Evolutionary conservation across 2,329 filamentous ascomycete genomes (phyloP).

Genomic region (Exserohilum rostratum): DNA sequence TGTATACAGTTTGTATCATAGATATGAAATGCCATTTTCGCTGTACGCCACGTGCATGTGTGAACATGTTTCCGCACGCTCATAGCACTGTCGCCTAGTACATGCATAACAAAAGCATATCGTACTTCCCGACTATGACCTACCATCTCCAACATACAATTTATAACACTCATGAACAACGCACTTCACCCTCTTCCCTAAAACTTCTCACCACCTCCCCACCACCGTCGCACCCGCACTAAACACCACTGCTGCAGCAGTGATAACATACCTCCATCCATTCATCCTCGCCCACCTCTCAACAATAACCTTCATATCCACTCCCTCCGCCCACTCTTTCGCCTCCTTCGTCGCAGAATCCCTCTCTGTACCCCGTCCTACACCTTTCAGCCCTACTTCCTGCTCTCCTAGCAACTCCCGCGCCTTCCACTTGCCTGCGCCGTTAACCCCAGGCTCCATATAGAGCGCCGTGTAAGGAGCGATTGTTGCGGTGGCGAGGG

Average conservation of each 20-base stretch:
- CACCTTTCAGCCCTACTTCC: constrained; percentile 17
- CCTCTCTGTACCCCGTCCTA: constrained; percentile 17
- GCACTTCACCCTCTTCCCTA: neutral
- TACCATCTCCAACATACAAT: neutral
- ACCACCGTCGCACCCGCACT: constrained; percentile 23
- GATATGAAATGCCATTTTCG: neutral
- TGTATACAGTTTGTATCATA: neutral
- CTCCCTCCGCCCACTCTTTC: constrained; percentile 25
- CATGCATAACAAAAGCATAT: neutral
- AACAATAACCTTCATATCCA: constrained; percentile 30
- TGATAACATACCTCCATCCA: constrained; percentile 26
- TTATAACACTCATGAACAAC: neutral
- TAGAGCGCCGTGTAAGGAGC: constrained; percentile 47
- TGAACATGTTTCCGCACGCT: neutral
- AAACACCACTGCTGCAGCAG: constrained; percentile 17
- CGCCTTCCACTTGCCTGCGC: constrained; percentile 49
- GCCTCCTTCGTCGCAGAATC: constrained; percentile 21
- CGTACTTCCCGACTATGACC: too few relatives aligned
- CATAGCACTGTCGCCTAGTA: neutral
- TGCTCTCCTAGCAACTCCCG: constrained; percentile 40
- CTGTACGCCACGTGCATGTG: neutral
- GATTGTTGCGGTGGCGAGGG: constrained; percentile 38
- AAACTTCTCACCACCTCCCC: neutral
- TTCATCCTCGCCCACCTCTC: constrained; percentile 26
- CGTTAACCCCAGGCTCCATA: constrained; percentile 50